These are phyloP conservation scores for Cercospora sesami DNA, from an alignment of 2,329 filamentous ascomycete species.

Conservation along the genomic window DNA sequence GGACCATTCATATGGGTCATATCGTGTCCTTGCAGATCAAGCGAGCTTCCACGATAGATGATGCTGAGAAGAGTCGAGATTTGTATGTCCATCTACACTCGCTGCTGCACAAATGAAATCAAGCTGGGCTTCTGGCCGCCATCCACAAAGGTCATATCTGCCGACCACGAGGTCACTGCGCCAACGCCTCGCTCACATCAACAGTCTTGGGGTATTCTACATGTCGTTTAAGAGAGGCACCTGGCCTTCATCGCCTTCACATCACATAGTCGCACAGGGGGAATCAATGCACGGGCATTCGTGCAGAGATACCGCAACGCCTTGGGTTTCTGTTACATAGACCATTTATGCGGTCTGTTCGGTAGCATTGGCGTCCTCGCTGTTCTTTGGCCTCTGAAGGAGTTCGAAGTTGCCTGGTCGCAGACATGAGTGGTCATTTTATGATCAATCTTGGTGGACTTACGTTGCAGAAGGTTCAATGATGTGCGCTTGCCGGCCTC, in stretches of 20 bases:
- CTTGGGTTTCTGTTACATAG: constrained; percentile 14
- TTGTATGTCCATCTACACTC: constrained; percentile 2
- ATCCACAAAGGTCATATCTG: neutral
- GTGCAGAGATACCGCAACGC: constrained; percentile 4
- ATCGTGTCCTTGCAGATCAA: neutral
- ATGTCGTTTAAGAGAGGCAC: neutral
- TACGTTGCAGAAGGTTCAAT: constrained; percentile 79
- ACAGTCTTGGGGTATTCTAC: constrained; percentile 4
- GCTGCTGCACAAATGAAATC: constrained; percentile 3
- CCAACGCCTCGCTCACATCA: constrained; percentile 4
- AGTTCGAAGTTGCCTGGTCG: constrained; percentile 52
- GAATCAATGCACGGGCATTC: neutral
- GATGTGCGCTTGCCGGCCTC: constrained; percentile 62
- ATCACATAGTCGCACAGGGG: neutral
- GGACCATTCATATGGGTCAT: neutral
- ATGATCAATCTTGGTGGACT: constrained; percentile 42
- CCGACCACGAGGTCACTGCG: neutral
- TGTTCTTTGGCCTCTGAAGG: constrained; percentile 43
- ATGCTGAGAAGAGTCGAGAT: constrained; percentile 5
- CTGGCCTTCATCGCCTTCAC: neutral
- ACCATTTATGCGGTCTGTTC: constrained; percentile 17
- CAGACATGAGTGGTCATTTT: neutral
- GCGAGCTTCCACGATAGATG: neutral
- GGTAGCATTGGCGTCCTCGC: constrained; percentile 11
- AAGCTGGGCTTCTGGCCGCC: constrained; percentile 1